Percentiles rank a stretch among this genome's conserved stretches.
phyloP scores from a whole-genome alignment of 192 early-diverging fungal genomes.

The Backusella westeae region DNA sequence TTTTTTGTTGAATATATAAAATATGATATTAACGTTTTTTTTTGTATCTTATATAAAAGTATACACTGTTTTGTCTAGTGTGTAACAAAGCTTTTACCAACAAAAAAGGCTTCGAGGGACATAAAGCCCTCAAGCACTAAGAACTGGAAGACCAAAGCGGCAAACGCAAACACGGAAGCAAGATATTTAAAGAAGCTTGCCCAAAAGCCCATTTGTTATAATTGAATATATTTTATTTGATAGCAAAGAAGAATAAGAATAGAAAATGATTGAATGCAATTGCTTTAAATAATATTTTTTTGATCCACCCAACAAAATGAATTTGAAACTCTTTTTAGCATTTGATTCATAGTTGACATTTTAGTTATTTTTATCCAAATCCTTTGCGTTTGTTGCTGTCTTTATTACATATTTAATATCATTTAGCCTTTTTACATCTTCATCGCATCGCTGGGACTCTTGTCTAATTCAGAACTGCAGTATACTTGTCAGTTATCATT shows the following conservation, averaged over 20 bases:
- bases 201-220: neutral
- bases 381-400: neutral
- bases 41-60: no score
- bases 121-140: no score
- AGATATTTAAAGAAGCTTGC: neutral
- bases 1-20: no score
- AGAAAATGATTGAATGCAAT: neutral
- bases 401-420: neutral
- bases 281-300: neutral
- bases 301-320: neutral
- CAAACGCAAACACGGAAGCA: neutral
- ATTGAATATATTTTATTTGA: neutral
- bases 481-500: neutral
- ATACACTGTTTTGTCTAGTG: no score
- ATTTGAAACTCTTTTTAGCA: neutral
- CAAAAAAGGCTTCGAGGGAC: no score
- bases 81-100: no score
- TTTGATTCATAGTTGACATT: neutral
- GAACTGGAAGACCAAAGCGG: neutral
- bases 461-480: slow-evolving; percentile 14
- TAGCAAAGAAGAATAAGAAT: neutral
- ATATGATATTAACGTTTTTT: no score
- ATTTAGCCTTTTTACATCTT: slow-evolving; percentile 16
- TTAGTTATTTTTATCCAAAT: neutral
- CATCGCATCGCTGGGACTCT: slow-evolving; percentile 10